Evolutionary conservation across 2,329 filamentous ascomycete genomes (phyloP).

Genomic region (Phyllosticta citriasiana): DNA sequence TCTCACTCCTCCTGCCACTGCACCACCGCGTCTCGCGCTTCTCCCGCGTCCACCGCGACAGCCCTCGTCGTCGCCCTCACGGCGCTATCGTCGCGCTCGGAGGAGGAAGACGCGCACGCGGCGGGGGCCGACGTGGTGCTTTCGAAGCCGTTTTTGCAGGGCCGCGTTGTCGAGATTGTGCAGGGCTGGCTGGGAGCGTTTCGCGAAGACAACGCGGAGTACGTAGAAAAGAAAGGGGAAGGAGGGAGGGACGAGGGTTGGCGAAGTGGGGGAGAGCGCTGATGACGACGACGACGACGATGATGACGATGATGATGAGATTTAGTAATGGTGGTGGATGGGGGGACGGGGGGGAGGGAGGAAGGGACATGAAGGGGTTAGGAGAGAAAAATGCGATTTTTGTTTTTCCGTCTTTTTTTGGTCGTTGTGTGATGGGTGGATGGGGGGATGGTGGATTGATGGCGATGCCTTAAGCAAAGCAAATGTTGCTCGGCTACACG

Average conservation of each 20-base stretch:
- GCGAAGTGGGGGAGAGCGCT: conserved; percentile 1
- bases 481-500: neutral
- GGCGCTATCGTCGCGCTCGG: conserved; percentile 40
- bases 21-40: conserved; percentile 22
- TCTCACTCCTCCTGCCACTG: neutral
- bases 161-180: neutral
- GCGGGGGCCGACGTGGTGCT: conserved; percentile 46
- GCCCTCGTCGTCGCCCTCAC: conserved; percentile 41
- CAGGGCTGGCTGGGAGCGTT: neutral
- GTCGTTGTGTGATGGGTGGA: too few species aligned
- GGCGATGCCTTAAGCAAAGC: too few species aligned
- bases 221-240: too few species aligned
- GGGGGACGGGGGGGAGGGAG: neutral
- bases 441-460: too few species aligned
- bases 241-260: neutral
- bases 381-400: neutral
- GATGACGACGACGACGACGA: too few species aligned
- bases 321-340: too few species aligned
- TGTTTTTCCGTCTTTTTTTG: too few species aligned
- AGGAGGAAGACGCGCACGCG: conserved; percentile 40
- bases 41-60: neutral
- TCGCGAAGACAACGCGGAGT: neutral
- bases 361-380: neutral
- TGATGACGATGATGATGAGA: too few species aligned
- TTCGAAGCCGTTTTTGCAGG: conserved; percentile 38